A percentile compares a stretch with the other conserved stretches of the same genome.
phyloP scores from a whole-genome alignment of 176 grass and related monocot species.

The Oryza australiensis region DNA sequence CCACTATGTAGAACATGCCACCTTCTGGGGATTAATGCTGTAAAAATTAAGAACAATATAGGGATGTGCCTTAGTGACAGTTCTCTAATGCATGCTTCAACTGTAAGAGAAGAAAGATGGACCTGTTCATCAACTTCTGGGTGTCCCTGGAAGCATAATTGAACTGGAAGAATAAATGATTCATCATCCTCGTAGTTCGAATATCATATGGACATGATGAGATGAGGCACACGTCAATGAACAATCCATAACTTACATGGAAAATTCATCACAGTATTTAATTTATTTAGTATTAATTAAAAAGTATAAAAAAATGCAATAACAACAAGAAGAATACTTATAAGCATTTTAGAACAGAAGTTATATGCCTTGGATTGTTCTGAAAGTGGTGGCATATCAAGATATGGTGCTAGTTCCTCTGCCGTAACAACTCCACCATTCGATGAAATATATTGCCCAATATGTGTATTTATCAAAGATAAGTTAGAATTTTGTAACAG shows the following conservation, averaged over 20 bases:
- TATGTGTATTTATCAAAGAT: too few species aligned
- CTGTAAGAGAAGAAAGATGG: conserved; percentile 6
- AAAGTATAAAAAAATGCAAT: too few species aligned
- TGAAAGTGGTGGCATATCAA: too few species aligned
- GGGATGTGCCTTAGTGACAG: neutral
- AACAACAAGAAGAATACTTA: too few species aligned
- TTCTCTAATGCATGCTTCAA: conserved; percentile 4
- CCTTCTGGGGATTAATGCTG: neutral
- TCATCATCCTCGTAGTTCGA: conserved; percentile 80
- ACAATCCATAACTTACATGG: neutral
- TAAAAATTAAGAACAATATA: conserved; percentile 28
- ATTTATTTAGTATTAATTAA: too few species aligned
- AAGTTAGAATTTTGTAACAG: too few species aligned
- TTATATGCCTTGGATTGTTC: too few species aligned
- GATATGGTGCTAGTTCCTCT: too few species aligned
- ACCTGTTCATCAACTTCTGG: conserved; percentile 97
- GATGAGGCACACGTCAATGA: conserved; percentile 5
- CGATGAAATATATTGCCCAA: too few species aligned
- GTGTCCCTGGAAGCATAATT: conserved; percentile 85
- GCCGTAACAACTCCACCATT: too few species aligned
- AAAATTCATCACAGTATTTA: neutral
- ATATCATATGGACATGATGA: conserved; percentile 35
- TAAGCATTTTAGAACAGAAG: too few species aligned
- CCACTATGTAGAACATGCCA: conserved; percentile 12
- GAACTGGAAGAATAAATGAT: conserved; percentile 89